A percentile compares a stretch with the other conserved stretches of the same genome.
Conservation (phyloP, 2,329 filamentous ascomycete species). For the Ceratocystis smalleyi region DNA sequence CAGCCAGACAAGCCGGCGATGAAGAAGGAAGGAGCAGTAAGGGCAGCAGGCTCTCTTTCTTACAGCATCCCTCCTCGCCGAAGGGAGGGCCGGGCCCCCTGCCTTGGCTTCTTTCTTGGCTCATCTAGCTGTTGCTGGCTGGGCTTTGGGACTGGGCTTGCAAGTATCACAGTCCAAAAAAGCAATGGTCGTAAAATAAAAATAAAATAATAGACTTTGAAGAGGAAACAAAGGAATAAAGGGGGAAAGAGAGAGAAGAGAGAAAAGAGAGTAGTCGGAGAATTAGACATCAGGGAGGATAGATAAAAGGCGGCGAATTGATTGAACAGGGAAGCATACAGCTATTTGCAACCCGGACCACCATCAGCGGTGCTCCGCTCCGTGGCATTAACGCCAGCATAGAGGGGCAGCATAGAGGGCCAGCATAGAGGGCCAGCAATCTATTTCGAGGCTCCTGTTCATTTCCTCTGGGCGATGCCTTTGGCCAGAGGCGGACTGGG, state of each 20-base stretch:
- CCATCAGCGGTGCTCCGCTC: not conserved
- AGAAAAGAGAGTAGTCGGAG: not conserved
- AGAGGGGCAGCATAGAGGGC: not conserved
- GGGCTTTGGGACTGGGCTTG: not conserved
- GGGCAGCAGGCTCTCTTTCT: not conserved
- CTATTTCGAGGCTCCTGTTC: constrained; percentile 1
- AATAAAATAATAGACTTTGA: not conserved
- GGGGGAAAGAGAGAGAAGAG: not conserved
- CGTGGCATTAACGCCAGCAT: not conserved
- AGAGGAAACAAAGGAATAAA: not conserved
- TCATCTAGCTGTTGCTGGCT: not conserved
- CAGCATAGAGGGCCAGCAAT: not conserved
- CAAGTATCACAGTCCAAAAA: not conserved
- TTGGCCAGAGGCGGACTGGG: not conserved
- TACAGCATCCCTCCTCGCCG: not conserved
- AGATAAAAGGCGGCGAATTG: not conserved
- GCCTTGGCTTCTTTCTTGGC: no score
- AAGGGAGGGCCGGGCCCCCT: not conserved
- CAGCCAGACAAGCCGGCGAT: not conserved
- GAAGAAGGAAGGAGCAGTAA: not conserved
- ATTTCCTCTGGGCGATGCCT: not conserved
- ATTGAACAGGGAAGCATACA: not conserved
- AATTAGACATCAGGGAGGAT: not conserved
- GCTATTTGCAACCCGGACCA: not conserved
- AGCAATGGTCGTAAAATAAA: constrained; percentile 3